Conservation (phyloP, 2,329 filamentous ascomycete species). For the Trichoderma arundinaceum region DNA sequence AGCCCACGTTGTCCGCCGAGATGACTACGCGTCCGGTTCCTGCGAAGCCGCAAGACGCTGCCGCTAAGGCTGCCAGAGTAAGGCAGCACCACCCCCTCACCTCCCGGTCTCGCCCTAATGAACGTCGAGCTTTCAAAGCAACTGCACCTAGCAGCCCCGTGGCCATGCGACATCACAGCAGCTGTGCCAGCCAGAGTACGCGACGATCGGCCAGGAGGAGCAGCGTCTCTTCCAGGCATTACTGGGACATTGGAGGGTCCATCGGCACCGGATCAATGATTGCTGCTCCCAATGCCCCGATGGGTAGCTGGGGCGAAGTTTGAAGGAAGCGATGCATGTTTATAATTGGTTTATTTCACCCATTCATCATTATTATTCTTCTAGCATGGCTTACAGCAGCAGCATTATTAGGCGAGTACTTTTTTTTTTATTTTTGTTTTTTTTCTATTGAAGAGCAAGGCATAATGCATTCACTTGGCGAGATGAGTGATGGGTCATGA, state of each 20-base stretch:
- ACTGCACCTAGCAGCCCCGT: constrained; percentile 56
- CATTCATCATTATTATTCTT: neutral
- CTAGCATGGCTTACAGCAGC: constrained; percentile 16
- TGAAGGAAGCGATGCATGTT: constrained; percentile 42
- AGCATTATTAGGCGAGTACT: constrained; percentile 28
- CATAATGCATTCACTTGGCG: constrained; percentile 26
- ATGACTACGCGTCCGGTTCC: constrained; percentile 40
- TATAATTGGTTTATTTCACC: neutral
- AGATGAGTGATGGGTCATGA: constrained; percentile 13
- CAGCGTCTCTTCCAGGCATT: constrained; percentile 78
- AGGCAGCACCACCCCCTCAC: constrained; percentile 89
- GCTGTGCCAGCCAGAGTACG: constrained; percentile 87
- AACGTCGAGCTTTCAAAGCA: constrained; percentile 63
- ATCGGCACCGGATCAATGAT: constrained; percentile 77
- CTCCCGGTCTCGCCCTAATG: constrained; percentile 57
- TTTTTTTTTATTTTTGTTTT: neutral
- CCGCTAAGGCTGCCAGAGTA: constrained; percentile 81
- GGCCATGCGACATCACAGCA: constrained; percentile 60
- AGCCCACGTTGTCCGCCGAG: constrained; percentile 32
- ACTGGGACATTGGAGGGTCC: constrained; percentile 88
- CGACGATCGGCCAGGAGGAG: constrained; percentile 72
- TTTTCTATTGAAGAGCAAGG: constrained; percentile 20
- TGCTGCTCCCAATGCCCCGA: constrained; percentile 64
- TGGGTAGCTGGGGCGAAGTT: constrained; percentile 82
- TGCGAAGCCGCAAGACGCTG: constrained; percentile 65